Base-by-base conservation (phyloP, 163 green algal genomes). In the Scenedesmus sp. region DNA sequence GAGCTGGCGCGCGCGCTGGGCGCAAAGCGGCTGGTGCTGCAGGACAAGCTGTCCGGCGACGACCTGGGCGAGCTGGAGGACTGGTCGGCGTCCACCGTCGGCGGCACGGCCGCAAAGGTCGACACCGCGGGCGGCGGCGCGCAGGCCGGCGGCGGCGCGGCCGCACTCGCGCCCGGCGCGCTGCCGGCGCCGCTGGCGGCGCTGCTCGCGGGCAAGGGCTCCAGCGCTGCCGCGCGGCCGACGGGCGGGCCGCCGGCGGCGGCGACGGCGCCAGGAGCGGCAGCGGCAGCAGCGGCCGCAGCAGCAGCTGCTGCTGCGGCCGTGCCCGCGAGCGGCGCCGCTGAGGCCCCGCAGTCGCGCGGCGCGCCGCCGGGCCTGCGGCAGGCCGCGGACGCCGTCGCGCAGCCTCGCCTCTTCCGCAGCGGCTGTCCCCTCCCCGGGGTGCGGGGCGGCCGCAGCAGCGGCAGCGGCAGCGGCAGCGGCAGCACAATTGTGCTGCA, bases 31-130 rank as follows among this genome's bases (percentile, higher is more conserved):
- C 20, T 75, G 9, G 1, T 51, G 22, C 18, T 75, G 31, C 28
- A 51, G 33, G 53, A 47, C 11, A 63, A 34, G 22, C 48, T 51
- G 14, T 42, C 45, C 15, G 50, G 18, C 5, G 50, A 53, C 14
- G 50, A 44, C 15, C 50, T 75, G 3, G 66, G 66, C 17, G 50
- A 75, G 36, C 18, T 63, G 2, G n/a, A 20, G 7, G 5, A n/a
- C 4, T 75, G 66, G 66, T 63, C 45, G 24, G 24, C 29, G 47
- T 75, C 66, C 2, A 31, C 9, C 11, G 28, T 24, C 3, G n/a
- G 26, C 36, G 66, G 66, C 10, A 54, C 18, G 17, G 66, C 66
- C 24, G 66, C 66, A 14, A 75, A 75, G 66, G 18, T 75, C 28
- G 15, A n/a, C 29, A 33, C 57, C 34, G 36, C 28, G 26, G 10